Evolutionary conservation across 306 rosid genomes (phyloP).

Genomic region (Pterocarpus macrocarpus): DNA sequence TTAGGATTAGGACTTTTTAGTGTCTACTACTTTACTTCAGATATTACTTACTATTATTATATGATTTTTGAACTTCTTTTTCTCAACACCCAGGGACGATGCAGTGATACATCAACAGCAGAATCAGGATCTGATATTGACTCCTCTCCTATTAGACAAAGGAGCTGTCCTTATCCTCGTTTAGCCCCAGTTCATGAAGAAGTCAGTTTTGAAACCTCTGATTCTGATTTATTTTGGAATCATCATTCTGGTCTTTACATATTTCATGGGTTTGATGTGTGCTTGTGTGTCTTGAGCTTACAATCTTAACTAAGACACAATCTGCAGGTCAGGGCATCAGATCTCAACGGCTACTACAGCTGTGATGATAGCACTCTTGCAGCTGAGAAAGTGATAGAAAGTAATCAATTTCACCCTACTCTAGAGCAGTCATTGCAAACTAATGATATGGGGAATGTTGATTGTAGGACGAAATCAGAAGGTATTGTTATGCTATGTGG

Average conservation of each 20-base stretch:
- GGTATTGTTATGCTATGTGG: conserved; percentile 56
- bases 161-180: conserved; percentile 58
- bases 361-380: conserved; percentile 72
- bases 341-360: conserved; percentile 72
- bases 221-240: conserved; percentile 14
- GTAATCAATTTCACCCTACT: conserved; percentile 46
- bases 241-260: conserved; percentile 35
- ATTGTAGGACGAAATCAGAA: conserved; percentile 57
- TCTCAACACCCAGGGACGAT: conserved; percentile 63
- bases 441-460: conserved; percentile 43
- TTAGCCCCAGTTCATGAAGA: conserved; percentile 86
- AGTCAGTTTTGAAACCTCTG: conserved; percentile 58
- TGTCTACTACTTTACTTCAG: conserved; percentile 21
- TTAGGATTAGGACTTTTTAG: conserved; percentile 31
- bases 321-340: conserved; percentile 64
- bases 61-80: conserved; percentile 15
- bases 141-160: conserved; percentile 64
- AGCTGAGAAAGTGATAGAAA: conserved; percentile 50
- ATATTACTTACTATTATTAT: not conserved
- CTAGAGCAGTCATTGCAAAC: conserved; percentile 50
- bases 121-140: conserved; percentile 85
- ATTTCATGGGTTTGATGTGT: not conserved
- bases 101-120: conserved; percentile 69
- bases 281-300: conserved; percentile 27
- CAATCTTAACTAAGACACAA: conserved; percentile 12